These are phyloP conservation scores for Dispira parvispora DNA, from an alignment of 192 early-diverging fungal species.

Conservation along the genomic window DNA sequence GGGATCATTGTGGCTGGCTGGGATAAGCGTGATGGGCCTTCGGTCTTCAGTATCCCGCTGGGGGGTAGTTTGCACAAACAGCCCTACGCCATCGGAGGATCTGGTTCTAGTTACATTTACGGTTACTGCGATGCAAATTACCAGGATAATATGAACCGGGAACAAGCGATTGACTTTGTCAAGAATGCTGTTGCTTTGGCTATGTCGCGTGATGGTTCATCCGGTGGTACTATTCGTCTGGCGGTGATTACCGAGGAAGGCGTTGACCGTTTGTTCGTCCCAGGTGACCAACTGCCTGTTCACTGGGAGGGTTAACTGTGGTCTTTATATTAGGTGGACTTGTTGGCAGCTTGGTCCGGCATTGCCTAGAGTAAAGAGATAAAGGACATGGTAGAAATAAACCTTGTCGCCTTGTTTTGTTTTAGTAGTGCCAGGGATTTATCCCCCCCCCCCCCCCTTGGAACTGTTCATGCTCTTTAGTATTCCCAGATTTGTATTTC, in stretches of 20 bases:
- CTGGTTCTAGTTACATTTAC: conserved; percentile 93
- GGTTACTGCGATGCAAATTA: conserved; percentile 90
- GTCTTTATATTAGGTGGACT: too few species aligned
- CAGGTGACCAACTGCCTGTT: conserved; percentile 54
- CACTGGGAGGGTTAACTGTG: conserved; percentile 1
- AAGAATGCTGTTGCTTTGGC: conserved; percentile 92
- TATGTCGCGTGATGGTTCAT: conserved; percentile 91
- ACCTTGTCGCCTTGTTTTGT: too few species aligned
- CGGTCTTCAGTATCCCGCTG: conserved; percentile 78
- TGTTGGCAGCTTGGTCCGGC: too few species aligned
- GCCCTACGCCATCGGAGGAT: conserved; percentile 89
- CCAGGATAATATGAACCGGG: conserved; percentile 60
- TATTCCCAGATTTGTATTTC: too few species aligned
- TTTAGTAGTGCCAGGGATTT: too few species aligned
- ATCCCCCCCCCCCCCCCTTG: too few species aligned
- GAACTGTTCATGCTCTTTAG: too few species aligned
- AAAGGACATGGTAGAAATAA: too few species aligned
- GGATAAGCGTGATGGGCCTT: conserved; percentile 79
- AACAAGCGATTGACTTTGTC: conserved; percentile 82
- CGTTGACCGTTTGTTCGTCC: conserved; percentile 76
- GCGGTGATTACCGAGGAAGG: conserved; percentile 82
- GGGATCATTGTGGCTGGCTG: conserved; percentile 96
- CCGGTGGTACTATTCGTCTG: conserved; percentile 87
- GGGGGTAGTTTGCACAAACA: conserved; percentile 85
- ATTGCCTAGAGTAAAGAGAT: too few species aligned